Evolutionary conservation across 352 stramenopile species (phyloP), one percentile per base, ranked within the genome.

Genomic region (Phytophthora aleatoria): DNA sequence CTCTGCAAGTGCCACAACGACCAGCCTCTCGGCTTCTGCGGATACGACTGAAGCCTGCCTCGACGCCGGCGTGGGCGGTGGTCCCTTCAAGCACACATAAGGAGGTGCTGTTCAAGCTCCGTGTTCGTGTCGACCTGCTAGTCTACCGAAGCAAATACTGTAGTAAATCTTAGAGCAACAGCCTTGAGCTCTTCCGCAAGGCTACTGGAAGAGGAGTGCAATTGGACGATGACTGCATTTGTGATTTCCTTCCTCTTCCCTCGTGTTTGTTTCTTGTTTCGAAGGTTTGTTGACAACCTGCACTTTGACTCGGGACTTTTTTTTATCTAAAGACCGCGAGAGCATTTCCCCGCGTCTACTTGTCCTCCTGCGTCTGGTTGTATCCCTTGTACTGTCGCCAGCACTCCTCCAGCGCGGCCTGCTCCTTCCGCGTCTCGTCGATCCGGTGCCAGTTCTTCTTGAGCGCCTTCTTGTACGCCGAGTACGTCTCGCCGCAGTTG

Each of bases 391-490:
- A 82, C 58, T 94, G 78, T 74, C 85, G 71, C 82, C 88, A 95
- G 81, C 89, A 96, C 50, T 80, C 71, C 71, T 94, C 85, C 56
- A 96, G 76, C 55, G 87, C 87, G n/a, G 74, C 69, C 75, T 96
- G 80, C 65, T 95, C 84, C 77, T 94, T 94, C 64, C 87, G 79
- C 66, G 84, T 87, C 59, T 92, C 77, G 39, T 96, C 83, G 42
- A 92, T 82, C 71, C 89, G 82, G 69, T 93, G 85, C 85, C 85
- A 94, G 78, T 93, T 96, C 77, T 91, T 88, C 79, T 94, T 91
- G 10, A 96, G 71, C 59, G 87, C 88, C 71, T 84, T 83, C 75
- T 95, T 92, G 83, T 95, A 96, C 73, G 84, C 84, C 60, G 76
- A 60, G 78, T 91, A 96, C 50, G 84, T 87, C 45, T 94, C 86